Conservation (phyloP, 1,139 yeast species). For the Kluyveromyces sp. region DNA sequence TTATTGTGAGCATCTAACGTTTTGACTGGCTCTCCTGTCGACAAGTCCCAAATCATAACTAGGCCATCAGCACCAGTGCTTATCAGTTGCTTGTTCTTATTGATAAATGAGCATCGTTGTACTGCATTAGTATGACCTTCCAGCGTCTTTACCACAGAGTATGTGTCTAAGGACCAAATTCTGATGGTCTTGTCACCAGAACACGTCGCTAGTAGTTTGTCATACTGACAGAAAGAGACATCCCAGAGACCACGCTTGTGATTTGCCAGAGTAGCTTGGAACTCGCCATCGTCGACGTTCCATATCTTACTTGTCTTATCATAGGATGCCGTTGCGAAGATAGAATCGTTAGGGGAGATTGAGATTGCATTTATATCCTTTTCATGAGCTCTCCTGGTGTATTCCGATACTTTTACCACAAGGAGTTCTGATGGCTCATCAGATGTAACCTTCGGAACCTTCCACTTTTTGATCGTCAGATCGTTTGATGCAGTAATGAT, state of each 20-base stretch:
- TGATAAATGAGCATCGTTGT: constrained; percentile 68
- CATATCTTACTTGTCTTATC: constrained; percentile 88
- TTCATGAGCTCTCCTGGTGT: constrained; percentile 93
- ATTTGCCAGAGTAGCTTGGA: constrained; percentile 74
- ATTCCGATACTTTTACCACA: constrained; percentile 49
- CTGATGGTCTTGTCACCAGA: constrained; percentile 89
- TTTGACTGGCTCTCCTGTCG: constrained; percentile 67
- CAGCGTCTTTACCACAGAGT: constrained; percentile 68
- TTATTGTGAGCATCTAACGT: constrained; percentile 90
- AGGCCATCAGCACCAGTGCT: constrained; percentile 94
- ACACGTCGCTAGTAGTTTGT: constrained; percentile 67
- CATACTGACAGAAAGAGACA: constrained; percentile 71
- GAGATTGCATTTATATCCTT: constrained; percentile 89
- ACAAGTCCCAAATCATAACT: constrained; percentile 80
- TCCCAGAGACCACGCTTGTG: constrained; percentile 96
- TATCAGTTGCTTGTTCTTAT: constrained; percentile 60
- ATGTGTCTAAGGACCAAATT: constrained; percentile 80
- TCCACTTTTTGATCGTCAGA: constrained; percentile 87
- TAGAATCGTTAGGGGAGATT: constrained; percentile 79
- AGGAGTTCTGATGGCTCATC: constrained; percentile 29
- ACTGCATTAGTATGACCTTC: constrained; percentile 95
- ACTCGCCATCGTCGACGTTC: constrained; percentile 77
- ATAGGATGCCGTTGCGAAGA: constrained; percentile 91
- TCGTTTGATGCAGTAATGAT: constrained; percentile 83
- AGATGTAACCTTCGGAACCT: constrained; percentile 43